Conservation (phyloP, 371 early-diverging fungal species). For the Mortierella sp. region DNA sequence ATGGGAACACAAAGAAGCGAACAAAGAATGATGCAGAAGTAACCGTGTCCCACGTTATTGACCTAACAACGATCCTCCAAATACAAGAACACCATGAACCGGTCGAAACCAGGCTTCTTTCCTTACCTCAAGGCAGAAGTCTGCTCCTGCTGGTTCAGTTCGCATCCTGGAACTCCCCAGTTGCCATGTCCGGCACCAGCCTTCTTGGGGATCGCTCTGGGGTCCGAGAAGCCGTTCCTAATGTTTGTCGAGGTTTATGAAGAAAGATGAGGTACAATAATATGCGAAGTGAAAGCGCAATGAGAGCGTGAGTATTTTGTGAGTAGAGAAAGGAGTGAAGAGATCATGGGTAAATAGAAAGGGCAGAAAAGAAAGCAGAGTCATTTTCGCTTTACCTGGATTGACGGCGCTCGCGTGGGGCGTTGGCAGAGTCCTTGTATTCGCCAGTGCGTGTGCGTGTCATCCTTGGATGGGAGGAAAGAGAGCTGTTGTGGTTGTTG, state of each 20-base stretch:
- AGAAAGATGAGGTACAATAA: neutral
- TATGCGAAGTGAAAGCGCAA: neutral
- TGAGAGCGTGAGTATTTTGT: neutral
- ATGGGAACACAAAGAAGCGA: slow-evolving; percentile 3
- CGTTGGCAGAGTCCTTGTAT: slow-evolving; percentile 37
- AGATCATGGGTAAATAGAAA: neutral
- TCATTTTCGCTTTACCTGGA: slow-evolving; percentile 21
- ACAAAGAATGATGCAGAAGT: neutral
- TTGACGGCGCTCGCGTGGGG: slow-evolving; percentile 50
- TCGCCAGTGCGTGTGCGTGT: slow-evolving; percentile 58
- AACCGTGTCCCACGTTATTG: neutral
- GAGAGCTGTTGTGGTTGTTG: neutral
- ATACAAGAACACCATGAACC: neutral
- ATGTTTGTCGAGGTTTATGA: neutral
- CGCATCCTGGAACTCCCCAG: slow-evolving; percentile 57
- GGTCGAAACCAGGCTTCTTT: neutral
- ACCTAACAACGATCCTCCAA: neutral
- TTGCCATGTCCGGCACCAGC: slow-evolving; percentile 52
- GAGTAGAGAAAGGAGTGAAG: neutral
- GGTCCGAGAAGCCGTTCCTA: slow-evolving; percentile 42
- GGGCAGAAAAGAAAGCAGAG: neutral
- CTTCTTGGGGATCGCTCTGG: slow-evolving; percentile 55
- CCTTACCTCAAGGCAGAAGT: slow-evolving; percentile 28
- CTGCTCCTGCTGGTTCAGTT: slow-evolving; percentile 36
- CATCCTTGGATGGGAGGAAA: slow-evolving; percentile 24